phyloP scores from a whole-genome alignment of 225 moss, liverwort and hornwort genomes.

The Pseudoscleropodium purum region DNA sequence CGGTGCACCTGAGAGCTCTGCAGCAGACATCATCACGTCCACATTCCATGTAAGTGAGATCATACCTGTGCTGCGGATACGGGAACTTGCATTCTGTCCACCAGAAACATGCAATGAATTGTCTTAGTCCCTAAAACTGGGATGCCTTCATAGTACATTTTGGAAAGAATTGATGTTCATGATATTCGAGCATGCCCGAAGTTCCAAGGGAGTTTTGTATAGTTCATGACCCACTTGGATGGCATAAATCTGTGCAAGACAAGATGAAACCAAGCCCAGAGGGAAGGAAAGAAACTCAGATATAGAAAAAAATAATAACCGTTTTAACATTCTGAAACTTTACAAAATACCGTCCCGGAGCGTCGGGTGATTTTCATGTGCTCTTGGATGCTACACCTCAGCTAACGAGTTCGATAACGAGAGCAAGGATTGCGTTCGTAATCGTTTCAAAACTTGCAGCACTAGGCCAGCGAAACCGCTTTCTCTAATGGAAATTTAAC shows the following conservation, averaged over 20 bases:
- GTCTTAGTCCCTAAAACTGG: background rate
- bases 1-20: background rate
- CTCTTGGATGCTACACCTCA: constrained; percentile 8
- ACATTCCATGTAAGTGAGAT: background rate
- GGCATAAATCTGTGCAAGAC: background rate
- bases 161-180: background rate
- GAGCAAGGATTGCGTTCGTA: background rate
- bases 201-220: background rate
- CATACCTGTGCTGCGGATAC: background rate
- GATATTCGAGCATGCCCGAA: background rate
- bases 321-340: constrained; percentile 8
- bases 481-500: background rate
- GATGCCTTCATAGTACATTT: background rate
- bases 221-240: background rate
- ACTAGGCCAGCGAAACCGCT: background rate
- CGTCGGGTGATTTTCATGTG: constrained; percentile 1
- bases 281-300: background rate
- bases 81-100: background rate
- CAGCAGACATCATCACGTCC: background rate
- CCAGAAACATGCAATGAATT: background rate
- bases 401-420: background rate
- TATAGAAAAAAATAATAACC: background rate
- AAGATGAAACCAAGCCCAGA: background rate
- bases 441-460: background rate
- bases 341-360: constrained; percentile 28